Conservation (phyloP, 192 early-diverging fungal species). For the Pilaira anomala region DNA sequence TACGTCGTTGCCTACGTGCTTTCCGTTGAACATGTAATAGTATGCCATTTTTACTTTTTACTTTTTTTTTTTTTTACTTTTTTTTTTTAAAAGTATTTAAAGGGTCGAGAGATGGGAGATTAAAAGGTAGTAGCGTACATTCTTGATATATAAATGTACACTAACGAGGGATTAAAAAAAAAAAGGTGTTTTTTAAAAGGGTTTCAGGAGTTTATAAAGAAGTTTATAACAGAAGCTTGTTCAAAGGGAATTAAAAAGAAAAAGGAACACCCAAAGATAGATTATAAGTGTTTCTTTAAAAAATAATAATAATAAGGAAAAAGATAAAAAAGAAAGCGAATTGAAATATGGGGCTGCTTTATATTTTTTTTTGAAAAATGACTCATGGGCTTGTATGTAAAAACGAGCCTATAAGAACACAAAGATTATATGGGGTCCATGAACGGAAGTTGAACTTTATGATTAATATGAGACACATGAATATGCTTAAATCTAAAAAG, state of each 20-base stretch:
- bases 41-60: conserved; percentile 37
- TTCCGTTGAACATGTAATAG: conserved; percentile 45
- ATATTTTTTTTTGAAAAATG: too few species aligned
- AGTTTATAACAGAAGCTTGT: neutral
- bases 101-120: neutral
- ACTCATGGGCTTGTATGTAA: too few species aligned
- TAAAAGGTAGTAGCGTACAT: conserved; percentile 22
- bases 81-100: conserved; percentile 23
- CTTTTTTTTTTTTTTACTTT: conserved; percentile 24
- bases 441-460: too few species aligned
- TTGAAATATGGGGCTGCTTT: too few species aligned
- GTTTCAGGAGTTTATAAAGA: conserved; percentile 5
- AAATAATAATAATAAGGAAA: too few species aligned
- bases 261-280: neutral
- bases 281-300: neutral
- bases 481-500: too few species aligned
- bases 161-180: neutral
- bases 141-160: conserved; percentile 23
- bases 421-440: too few species aligned
- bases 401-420: too few species aligned
- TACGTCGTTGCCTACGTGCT: conserved; percentile 47
- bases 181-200: conserved; percentile 10
- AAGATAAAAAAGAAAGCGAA: too few species aligned
- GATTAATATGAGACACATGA: too few species aligned
- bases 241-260: conserved; percentile 7